Evolutionary conservation across 176 grass and related monocot species (phyloP).

Genomic region (Otatea glauca): DNA sequence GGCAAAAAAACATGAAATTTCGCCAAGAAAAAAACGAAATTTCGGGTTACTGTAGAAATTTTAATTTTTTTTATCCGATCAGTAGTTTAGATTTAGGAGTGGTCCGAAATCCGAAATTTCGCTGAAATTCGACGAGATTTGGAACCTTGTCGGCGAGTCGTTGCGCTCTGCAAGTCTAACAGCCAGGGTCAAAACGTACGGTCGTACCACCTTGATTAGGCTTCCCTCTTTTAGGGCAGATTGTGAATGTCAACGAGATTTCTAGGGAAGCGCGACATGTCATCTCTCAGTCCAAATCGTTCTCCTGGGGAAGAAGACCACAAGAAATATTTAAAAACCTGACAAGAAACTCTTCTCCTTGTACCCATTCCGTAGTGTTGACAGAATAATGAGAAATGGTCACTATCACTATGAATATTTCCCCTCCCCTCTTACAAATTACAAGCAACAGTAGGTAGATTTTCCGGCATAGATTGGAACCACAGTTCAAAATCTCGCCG

Average conservation of each 20-base stretch:
- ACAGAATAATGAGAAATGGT: background rate
- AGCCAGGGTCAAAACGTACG: background rate
- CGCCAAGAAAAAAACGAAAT: too few relatives aligned
- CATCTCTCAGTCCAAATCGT: background rate
- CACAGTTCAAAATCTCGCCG: too few relatives aligned
- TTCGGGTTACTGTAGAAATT: too few relatives aligned
- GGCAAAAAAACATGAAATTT: too few relatives aligned
- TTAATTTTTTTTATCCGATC: too few relatives aligned
- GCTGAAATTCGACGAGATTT: too few relatives aligned
- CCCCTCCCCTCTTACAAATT: background rate
- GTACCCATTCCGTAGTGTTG: too few relatives aligned
- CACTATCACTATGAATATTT: background rate
- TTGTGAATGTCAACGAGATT: background rate
- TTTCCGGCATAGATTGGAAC: too few relatives aligned
- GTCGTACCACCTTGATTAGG: background rate
- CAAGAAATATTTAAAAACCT: background rate
- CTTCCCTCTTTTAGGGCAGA: background rate
- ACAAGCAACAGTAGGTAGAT: too few relatives aligned
- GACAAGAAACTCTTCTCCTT: background rate
- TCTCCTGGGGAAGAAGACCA: background rate
- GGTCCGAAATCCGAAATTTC: too few relatives aligned
- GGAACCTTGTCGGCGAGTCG: too few relatives aligned
- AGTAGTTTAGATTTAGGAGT: too few relatives aligned
- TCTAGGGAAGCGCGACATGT: slow-evolving; percentile 5
- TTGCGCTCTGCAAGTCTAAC: background rate